Conservation (phyloP, 345 rosid species). For the Rhodomyrtus tomentosa region DNA sequence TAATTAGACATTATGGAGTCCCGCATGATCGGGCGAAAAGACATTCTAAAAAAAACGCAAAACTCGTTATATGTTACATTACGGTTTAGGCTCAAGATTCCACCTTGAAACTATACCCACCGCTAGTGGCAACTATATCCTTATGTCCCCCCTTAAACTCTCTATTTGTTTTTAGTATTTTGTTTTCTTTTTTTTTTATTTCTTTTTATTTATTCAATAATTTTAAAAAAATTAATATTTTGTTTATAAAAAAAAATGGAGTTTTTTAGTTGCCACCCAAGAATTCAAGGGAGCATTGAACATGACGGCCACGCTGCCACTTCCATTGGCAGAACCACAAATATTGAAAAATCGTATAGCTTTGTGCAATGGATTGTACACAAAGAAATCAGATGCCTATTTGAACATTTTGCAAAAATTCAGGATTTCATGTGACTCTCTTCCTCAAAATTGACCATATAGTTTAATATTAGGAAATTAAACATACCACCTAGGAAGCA, state of each 20-base stretch:
- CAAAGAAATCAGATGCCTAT: not conserved
- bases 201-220: not conserved
- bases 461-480: not conserved
- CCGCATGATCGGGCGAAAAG: too few relatives aligned
- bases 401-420: not conserved
- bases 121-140: rapidly evolving
- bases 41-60: too few relatives aligned
- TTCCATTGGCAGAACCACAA: not conserved
- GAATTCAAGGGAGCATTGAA: not conserved
- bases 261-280: not conserved
- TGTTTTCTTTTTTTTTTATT: not conserved
- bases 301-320: not conserved
- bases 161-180: not conserved
- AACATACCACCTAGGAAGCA: too few relatives aligned
- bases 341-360: not conserved
- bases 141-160: not conserved
- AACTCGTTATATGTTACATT: too few relatives aligned
- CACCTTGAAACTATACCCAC: too few relatives aligned
- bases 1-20: too few relatives aligned
- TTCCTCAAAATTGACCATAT: not conserved
- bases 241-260: rapidly evolving
- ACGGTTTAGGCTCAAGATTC: too few relatives aligned
- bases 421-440: not conserved
- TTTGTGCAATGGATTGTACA: not conserved
- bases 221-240: not conserved